Evolutionary conservation across 2,329 filamentous ascomycete genomes (phyloP), one percentile per base, ranked within the genome.

Genomic region (Chaetomium strumarium): DNA sequence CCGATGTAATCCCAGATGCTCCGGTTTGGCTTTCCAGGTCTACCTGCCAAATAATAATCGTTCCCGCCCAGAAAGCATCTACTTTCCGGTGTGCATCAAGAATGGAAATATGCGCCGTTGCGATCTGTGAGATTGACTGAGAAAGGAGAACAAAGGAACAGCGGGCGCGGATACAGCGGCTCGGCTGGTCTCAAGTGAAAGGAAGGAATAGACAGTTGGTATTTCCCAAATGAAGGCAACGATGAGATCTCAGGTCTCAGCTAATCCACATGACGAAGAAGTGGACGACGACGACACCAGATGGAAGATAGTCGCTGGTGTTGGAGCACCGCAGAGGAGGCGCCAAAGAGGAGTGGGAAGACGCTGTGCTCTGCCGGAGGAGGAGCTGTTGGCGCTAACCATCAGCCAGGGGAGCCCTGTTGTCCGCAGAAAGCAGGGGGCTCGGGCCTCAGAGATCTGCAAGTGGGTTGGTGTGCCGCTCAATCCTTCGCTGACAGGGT

Each of bases 131-230:
- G 24, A 40, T 46, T 36, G 24, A 20, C 16, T 8, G 31, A 39
- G 16, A 24, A 36, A 45, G 17, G 29, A 48, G 47, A 46, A 52
- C 47, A 55, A 54, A 42, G n/a, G 56, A 54, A 54, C 33, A 14
- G 12, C 12, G 17, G 31, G 51, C 46, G 51, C 49, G 37, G 31
- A 40, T 19, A 43, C 50, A 51, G 31, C 43, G 47, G 49, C 30
- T 52, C 29, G 7, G 30, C 7, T 16, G n/a, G 12, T 40, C 24
- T 37, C 12, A 7, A 17, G 5, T 8, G 14, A 54, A 56, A 54
- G 42, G 48, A 54, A 45, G 30, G 49, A 52, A 50, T 33, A 45
- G 29, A 47, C 20, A 45, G 42, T 50, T 45, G 49, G 56, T 46
- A 16, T 14, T 37, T 17, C 30, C 12, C 17, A 45, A 51, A 34